Conservation (phyloP, 306 rosid species). For the Vicia sativa region DNA sequence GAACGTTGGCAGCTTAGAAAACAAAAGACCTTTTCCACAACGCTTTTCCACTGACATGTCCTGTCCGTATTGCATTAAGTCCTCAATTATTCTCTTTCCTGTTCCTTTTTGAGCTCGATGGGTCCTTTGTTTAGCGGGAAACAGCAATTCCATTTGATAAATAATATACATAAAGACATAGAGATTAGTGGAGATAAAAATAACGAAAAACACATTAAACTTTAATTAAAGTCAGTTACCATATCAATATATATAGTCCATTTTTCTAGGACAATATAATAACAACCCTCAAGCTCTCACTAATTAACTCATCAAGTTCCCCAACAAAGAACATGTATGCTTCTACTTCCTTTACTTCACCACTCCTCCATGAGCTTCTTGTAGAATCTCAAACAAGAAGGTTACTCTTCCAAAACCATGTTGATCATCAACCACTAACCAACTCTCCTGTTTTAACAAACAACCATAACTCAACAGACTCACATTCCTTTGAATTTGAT, state of each 20-base stretch:
- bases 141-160: background rate
- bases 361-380: conserved; percentile 28
- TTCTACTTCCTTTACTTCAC: too few relatives aligned
- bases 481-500: conserved; percentile 29
- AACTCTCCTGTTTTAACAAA: background rate
- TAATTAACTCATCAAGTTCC: too few relatives aligned
- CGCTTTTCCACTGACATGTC: too few relatives aligned
- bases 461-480: conserved; percentile 21
- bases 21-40: background rate
- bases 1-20: background rate
- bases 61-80: background rate
- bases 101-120: background rate
- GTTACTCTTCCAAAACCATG: conserved; percentile 45
- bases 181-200: background rate
- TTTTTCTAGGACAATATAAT: background rate
- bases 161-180: background rate
- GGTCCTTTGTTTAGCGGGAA: background rate
- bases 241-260: conserved; percentile 16
- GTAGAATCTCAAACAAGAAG: conserved; percentile 60
- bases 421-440: conserved; percentile 11
- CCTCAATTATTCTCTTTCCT: background rate
- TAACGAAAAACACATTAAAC: background rate
- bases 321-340: too few relatives aligned
- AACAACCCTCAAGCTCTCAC: too few relatives aligned
- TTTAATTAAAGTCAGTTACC: conserved; percentile 5